Conservation (phyloP, 768 basidiomycete species). For the Macrolepiota albuminosa region DNA sequence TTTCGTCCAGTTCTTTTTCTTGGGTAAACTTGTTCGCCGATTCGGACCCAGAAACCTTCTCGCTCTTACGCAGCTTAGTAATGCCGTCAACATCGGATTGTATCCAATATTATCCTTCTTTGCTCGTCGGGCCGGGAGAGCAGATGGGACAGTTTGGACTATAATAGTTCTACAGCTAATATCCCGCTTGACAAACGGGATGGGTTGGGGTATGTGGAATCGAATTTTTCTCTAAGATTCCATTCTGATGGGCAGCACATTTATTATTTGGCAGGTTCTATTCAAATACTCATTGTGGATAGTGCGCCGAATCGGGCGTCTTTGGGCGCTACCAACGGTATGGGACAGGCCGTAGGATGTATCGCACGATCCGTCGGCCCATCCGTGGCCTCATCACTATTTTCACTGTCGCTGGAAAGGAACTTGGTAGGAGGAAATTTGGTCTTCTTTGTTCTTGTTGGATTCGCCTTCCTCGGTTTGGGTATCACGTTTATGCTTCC, state of each 20-base stretch:
- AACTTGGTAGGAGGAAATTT: constrained; percentile 33
- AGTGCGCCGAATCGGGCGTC: constrained; percentile 34
- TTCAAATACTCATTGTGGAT: constrained; percentile 42
- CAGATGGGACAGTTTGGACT: constrained; percentile 26
- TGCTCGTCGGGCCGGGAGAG: constrained; percentile 26
- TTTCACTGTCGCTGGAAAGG: constrained; percentile 31
- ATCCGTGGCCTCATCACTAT: constrained; percentile 36
- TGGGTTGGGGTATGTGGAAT: constrained; percentile 30
- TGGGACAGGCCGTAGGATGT: constrained; percentile 50
- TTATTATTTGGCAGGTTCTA: constrained; percentile 32
- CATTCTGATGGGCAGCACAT: neutral
- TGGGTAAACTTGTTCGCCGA: constrained; percentile 37
- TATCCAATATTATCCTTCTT: constrained; percentile 31
- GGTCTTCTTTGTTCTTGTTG: constrained; percentile 26
- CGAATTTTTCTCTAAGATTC: neutral
- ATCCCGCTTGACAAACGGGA: constrained; percentile 23
- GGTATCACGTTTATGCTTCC: constrained; percentile 14
- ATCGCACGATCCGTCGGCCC: constrained; percentile 39
- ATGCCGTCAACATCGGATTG: constrained; percentile 15
- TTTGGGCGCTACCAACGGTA: constrained; percentile 50
- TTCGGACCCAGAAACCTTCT: constrained; percentile 47
- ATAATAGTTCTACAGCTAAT: constrained; percentile 29
- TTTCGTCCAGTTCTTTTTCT: constrained; percentile 43
- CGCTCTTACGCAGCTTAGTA: constrained; percentile 21
- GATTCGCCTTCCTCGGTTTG: constrained; percentile 13